These are phyloP conservation scores for Alternaria postmessia DNA, from an alignment of 2,329 filamentous ascomycete genomes.

Conservation along the genomic window DNA sequence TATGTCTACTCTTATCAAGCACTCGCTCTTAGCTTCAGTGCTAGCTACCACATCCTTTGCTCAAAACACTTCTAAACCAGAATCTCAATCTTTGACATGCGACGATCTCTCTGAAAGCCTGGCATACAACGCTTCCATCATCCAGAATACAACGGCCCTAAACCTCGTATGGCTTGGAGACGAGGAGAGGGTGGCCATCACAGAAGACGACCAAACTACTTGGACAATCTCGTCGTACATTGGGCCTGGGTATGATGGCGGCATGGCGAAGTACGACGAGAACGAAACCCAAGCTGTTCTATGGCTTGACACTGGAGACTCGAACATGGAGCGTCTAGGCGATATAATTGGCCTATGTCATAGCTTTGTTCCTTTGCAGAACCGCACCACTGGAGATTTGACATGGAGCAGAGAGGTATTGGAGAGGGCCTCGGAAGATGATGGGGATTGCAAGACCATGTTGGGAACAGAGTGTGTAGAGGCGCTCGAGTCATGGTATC, in stretches of 20 bases:
- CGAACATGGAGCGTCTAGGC: background rate
- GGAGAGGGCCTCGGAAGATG: constrained; percentile 3
- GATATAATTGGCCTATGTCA: background rate
- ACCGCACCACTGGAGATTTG: background rate
- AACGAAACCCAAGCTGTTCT: constrained; percentile 1
- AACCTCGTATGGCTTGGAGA: background rate
- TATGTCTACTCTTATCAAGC: background rate
- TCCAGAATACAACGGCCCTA: background rate
- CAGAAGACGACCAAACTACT: background rate
- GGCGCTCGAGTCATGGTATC: background rate
- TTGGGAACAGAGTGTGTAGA: background rate
- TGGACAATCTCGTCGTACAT: constrained; percentile 2
- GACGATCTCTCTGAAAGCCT: background rate
- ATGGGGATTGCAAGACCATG: constrained; percentile 4
- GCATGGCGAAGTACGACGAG: background rate
- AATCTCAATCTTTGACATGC: background rate
- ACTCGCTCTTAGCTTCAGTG: background rate
- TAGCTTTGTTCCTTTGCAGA: background rate
- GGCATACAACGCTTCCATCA: background rate
- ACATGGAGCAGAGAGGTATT: background rate
- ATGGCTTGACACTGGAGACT: constrained; percentile 1
- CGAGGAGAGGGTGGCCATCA: background rate
- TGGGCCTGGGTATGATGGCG: background rate
- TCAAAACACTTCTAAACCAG: background rate
- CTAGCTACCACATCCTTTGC: background rate